Conservation (phyloP, 768 basidiomycete genomes). For the Psilocybe azurescens region DNA sequence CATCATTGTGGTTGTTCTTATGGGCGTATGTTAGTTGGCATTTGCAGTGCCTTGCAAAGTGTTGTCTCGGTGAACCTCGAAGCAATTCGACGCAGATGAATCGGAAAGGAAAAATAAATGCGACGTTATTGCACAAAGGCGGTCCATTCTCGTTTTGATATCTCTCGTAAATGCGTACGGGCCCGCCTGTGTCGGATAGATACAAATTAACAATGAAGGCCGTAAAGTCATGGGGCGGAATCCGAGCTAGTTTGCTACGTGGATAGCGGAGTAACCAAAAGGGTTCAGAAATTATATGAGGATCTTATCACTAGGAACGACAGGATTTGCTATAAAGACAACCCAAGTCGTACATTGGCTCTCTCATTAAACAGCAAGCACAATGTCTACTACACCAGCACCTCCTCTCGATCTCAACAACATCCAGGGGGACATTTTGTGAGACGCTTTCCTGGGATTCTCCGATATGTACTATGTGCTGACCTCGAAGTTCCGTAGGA, state of each 20-base stretch:
- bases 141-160: too few relatives aligned
- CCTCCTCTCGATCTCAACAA: conserved; percentile 41
- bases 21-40: neutral
- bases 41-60: neutral
- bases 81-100: neutral
- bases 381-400: conserved; percentile 15
- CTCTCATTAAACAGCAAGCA: conserved; percentile 1
- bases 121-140: neutral
- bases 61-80: neutral
- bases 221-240: too few relatives aligned
- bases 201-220: too few relatives aligned
- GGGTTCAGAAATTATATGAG: too few relatives aligned
- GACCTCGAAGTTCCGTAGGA: conserved; percentile 32
- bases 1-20: neutral
- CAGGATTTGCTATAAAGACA: neutral
- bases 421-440: conserved; percentile 56
- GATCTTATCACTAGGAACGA: neutral
- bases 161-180: too few relatives aligned
- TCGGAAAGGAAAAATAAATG: neutral
- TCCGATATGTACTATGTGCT: neutral
- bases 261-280: too few relatives aligned
- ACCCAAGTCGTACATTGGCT: neutral
- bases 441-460: conserved; percentile 16
- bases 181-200: neutral
- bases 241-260: too few relatives aligned